Conservation (phyloP, 2,329 filamentous ascomycete genomes). For the Neofusicoccum parvum region DNA sequence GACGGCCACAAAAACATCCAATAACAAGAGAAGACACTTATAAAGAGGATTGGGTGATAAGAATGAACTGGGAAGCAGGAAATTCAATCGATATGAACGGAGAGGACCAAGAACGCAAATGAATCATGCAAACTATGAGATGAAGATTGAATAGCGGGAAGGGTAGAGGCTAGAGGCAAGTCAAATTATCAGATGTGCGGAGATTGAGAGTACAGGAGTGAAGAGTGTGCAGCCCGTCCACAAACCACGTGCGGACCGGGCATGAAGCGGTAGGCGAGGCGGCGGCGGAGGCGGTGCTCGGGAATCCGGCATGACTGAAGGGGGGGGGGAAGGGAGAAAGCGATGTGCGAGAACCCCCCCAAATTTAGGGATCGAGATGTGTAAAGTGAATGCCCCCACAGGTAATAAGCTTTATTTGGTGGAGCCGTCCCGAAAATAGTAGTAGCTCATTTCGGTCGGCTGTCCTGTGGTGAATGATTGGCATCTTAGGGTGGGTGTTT, state of each 20-base stretch:
- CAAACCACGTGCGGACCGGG: too few species aligned
- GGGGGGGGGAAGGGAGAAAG: background rate
- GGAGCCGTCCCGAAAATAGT: conserved; percentile 8
- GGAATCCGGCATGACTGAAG: background rate
- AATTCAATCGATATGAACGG: background rate
- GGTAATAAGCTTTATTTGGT: conserved; percentile 15
- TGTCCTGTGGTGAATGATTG: background rate
- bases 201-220: too few species aligned
- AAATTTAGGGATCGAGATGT: conserved; percentile 5
- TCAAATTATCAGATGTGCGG: too few species aligned
- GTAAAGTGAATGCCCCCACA: background rate
- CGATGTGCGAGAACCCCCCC: background rate
- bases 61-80: background rate
- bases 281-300: background rate
- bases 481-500: background rate
- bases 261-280: background rate
- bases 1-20: background rate
- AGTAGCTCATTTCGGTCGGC: conserved; percentile 6
- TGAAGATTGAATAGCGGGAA: too few species aligned
- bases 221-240: too few species aligned
- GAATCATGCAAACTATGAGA: background rate
- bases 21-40: background rate
- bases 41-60: background rate
- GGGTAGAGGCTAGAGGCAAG: too few species aligned
- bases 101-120: background rate